phyloP scores from a whole-genome alignment of 768 basidiomycete species.

The Candolleomyces efflorescens region DNA sequence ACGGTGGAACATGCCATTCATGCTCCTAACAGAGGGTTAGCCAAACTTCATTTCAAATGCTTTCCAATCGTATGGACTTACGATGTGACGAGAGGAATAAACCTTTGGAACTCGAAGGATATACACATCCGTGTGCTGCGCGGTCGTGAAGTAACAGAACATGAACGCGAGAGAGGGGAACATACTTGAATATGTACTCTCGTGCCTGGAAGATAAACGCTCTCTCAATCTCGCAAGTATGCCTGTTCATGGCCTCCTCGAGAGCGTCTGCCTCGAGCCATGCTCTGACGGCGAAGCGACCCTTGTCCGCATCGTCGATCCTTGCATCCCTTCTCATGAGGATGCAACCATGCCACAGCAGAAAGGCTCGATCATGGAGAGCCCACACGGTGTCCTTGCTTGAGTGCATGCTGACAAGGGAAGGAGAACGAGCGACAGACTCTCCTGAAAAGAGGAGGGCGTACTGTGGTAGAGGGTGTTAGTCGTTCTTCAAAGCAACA shows the following conservation, averaged over 20 bases:
- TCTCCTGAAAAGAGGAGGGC: slow-evolving; percentile 77
- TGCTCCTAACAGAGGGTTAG: slow-evolving; percentile 21
- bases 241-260: slow-evolving; percentile 56
- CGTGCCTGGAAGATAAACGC: slow-evolving; percentile 66
- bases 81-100: slow-evolving; percentile 55
- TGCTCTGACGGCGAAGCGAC: slow-evolving; percentile 59
- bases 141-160: slow-evolving; percentile 1
- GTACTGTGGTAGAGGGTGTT: slow-evolving; percentile 38
- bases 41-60: not conserved
- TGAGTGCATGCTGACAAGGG: slow-evolving; percentile 21
- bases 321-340: slow-evolving; percentile 46
- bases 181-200: slow-evolving; percentile 77
- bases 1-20: slow-evolving; percentile 44
- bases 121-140: slow-evolving; percentile 65
- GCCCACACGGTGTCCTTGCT: slow-evolving; percentile 73
- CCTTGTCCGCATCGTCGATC: slow-evolving; percentile 46
- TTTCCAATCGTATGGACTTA: slow-evolving; percentile 24
- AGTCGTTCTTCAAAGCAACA: slow-evolving; percentile 2
- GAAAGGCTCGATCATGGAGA: slow-evolving; percentile 62
- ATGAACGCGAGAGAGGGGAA: not conserved
- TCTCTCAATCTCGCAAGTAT: slow-evolving; percentile 64
- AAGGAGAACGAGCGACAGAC: slow-evolving; percentile 37
- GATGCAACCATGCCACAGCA: slow-evolving; percentile 72
- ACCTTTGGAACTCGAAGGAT: slow-evolving; percentile 64
- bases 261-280: slow-evolving; percentile 70